These are phyloP conservation scores for Phoenix dactylifera DNA, from an alignment of 176 grass and related monocot genomes.

Conservation along the genomic window DNA sequence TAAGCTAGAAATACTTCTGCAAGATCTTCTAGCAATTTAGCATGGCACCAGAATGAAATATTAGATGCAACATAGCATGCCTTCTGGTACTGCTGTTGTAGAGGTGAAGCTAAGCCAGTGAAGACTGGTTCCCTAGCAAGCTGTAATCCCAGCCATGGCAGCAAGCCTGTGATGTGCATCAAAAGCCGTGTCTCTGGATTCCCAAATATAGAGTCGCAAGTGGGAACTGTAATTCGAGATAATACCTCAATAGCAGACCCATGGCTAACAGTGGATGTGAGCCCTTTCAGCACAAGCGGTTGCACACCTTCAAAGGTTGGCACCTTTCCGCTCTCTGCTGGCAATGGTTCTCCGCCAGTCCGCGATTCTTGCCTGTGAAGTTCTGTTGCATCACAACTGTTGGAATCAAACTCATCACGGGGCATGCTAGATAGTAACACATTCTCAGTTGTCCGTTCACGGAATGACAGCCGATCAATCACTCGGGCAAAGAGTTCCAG, in stretches of 20 bases:
- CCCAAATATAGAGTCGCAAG: slow-evolving; percentile 91
- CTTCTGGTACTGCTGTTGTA: slow-evolving; percentile 86
- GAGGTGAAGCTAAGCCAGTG: slow-evolving; percentile 28
- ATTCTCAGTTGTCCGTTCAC: slow-evolving; percentile 83
- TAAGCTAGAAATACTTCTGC: slow-evolving; percentile 69
- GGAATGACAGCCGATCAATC: slow-evolving; percentile 73
- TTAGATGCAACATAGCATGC: slow-evolving; percentile 82
- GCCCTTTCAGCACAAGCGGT: slow-evolving; percentile 85
- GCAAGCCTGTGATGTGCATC: slow-evolving; percentile 90
- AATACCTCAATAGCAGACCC: slow-evolving; percentile 79
- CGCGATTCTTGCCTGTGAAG: slow-evolving; percentile 61
- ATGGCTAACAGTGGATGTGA: slow-evolving; percentile 87
- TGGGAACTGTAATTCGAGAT: slow-evolving; percentile 82
- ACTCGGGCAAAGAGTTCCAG: slow-evolving; percentile 75
- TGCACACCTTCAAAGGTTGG: slow-evolving; percentile 89
- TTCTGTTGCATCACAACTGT: slow-evolving; percentile 45
- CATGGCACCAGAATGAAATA: slow-evolving; percentile 66
- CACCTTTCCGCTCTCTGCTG: slow-evolving; percentile 66
- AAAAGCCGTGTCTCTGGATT: slow-evolving; percentile 81
- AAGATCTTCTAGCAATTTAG: slow-evolving; percentile 50
- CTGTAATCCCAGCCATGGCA: slow-evolving; percentile 92
- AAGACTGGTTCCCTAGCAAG: slow-evolving; percentile 37
- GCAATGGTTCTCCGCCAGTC: slow-evolving; percentile 46
- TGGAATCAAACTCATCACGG: slow-evolving; percentile 75
- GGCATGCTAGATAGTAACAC: slow-evolving; percentile 89